Conservation (phyloP, 2,329 filamentous ascomycete species). For the Microcera coccophila region DNA sequence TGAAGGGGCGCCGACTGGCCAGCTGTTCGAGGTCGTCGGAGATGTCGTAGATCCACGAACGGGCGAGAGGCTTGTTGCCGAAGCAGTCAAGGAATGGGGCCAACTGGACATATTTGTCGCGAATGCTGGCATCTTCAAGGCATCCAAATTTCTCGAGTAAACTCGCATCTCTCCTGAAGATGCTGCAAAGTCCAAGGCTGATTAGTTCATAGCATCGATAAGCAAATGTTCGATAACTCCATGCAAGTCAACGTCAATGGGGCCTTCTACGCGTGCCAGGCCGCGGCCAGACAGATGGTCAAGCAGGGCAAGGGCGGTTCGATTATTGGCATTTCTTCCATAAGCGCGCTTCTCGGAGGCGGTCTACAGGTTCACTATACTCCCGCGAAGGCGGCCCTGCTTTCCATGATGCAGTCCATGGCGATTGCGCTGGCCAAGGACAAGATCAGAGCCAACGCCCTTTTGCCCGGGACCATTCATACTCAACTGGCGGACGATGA, state of each 20-base stretch:
- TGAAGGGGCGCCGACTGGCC: slow-evolving; percentile 60
- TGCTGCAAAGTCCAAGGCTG: background rate
- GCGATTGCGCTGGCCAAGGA: slow-evolving; percentile 68
- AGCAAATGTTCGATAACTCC: slow-evolving; percentile 5
- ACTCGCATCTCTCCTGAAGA: background rate
- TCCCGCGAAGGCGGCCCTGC: slow-evolving; percentile 73
- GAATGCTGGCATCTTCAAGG: slow-evolving; percentile 10
- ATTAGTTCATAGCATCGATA: slow-evolving; percentile 2
- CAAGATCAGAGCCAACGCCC: slow-evolving; percentile 69
- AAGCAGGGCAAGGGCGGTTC: slow-evolving; percentile 53
- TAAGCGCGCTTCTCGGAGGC: slow-evolving; percentile 68
- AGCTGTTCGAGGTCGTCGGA: slow-evolving; percentile 6
- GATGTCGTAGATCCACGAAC: slow-evolving; percentile 7
- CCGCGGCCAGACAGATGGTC: slow-evolving; percentile 72
- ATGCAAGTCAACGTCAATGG: slow-evolving; percentile 51
- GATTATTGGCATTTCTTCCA: slow-evolving; percentile 69
- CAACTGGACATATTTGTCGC: slow-evolving; percentile 7
- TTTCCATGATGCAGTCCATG: slow-evolving; percentile 52
- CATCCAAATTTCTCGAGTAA: slow-evolving; percentile 7
- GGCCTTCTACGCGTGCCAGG: slow-evolving; percentile 76
- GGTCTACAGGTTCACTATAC: slow-evolving; percentile 75
- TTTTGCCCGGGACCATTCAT: slow-evolving; percentile 72
- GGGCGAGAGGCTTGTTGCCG: background rate
- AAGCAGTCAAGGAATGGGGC: slow-evolving; percentile 8
- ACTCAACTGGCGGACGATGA: slow-evolving; percentile 78